Conservation (phyloP, 2,329 filamentous ascomycete genomes). For the Sarocladium strictum region DNA sequence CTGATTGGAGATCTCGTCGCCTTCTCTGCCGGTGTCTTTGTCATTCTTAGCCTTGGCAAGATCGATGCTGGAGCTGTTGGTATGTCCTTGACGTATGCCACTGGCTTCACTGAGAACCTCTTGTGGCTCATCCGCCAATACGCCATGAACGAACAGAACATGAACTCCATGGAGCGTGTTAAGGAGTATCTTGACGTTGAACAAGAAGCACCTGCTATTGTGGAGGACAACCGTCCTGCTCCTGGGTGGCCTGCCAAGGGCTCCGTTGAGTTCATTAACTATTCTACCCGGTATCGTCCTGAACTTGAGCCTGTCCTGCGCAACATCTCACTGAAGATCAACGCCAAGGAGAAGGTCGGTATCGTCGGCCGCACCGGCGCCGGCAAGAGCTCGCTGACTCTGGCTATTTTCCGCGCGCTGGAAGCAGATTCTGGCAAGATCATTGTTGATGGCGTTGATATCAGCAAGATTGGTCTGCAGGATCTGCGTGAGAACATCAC, state of each 20-base stretch:
- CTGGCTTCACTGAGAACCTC: constrained; percentile 95
- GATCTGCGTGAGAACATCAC: constrained; percentile 92
- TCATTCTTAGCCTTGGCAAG: constrained; percentile 73
- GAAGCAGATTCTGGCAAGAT: constrained; percentile 90
- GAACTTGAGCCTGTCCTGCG: constrained; percentile 85
- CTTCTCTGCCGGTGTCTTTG: constrained; percentile 89
- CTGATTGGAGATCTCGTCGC: constrained; percentile 84
- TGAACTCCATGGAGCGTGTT: constrained; percentile 97
- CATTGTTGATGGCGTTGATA: constrained; percentile 84
- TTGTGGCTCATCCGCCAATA: constrained; percentile 95
- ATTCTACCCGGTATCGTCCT: constrained; percentile 81
- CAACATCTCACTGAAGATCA: constrained; percentile 78
- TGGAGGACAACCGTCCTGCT: constrained; percentile 72
- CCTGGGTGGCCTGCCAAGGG: constrained; percentile 81
- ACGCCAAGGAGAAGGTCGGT: constrained; percentile 84
- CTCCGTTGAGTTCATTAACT: constrained; percentile 79
- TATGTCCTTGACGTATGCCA: constrained; percentile 89
- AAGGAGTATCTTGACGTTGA: constrained; percentile 97
- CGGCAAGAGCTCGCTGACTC: constrained; percentile 89
- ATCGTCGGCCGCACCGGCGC: constrained; percentile 94
- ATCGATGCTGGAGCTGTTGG: constrained; percentile 90
- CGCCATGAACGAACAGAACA: constrained; percentile 94
- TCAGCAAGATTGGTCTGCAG: constrained; percentile 82
- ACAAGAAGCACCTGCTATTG: constrained; percentile 75
- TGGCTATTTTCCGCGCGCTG: constrained; percentile 88